Evolutionary conservation across 169 alveolate genomes (phyloP), one percentile per base, ranked within the genome.

Genomic region (Plasmodium cynomolgi): DNA sequence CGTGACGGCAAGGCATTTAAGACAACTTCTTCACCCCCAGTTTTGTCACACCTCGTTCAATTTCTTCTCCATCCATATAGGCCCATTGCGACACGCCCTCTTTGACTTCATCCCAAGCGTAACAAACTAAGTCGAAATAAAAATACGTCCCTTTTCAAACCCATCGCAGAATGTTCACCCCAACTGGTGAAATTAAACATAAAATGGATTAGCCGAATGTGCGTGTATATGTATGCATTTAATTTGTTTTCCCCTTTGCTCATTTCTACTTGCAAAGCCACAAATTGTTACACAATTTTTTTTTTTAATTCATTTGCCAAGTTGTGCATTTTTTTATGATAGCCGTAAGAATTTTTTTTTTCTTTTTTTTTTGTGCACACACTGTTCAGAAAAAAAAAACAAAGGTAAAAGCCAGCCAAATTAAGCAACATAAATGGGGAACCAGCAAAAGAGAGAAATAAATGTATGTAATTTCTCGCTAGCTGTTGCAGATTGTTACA

Each of bases 301-400:
- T 75, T 75, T 75, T 75, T 75, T 83, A n/a, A 13, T 83, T 84
- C 79, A 44, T 84, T 84, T 56, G 6, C 37, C 26, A 31, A 26
- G 47, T 84, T 41, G 50, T 62, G 58, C 47, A 37, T 34, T 54
- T 81, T 68, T 68, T 68, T 68, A 68, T 68, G 77, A 68, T 68
- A 29, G 37, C 31, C 6, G 77, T 68, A 68, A 15, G 37, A 74
- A 29, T 29, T 81, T 26, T 26, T 44, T 68, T 31, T 75, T 50
- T 74, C 20, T 72, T 85, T 88, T 86, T 86, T 77, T 86, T 74
- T 54, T n/a, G 75, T 56, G 90, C 75, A 62, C 81, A 84, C 80
- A 73, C 34, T 72, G 84, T 84, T 84, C 84, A 73, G 84, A 44
- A 9, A 79, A 80, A 80, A 84, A 74, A 84, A 62, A 84, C 3